A percentile compares a stretch with the other conserved stretches of the same genome.
Evolutionary conservation across 2,329 filamentous ascomycete genomes (phyloP).

Genomic region (Aureobasidium leucospermi): DNA sequence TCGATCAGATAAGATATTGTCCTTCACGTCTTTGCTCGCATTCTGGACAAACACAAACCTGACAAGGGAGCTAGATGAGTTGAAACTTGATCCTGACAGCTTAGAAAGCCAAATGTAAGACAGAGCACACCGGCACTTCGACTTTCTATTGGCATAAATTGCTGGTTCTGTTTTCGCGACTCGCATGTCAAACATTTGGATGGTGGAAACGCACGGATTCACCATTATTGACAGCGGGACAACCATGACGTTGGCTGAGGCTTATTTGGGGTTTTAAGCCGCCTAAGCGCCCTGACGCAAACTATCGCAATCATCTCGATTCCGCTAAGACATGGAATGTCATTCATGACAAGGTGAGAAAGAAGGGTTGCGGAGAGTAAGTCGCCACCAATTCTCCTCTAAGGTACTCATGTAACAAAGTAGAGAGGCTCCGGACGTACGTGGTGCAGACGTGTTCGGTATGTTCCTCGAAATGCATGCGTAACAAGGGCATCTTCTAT

Average conservation of each 20-base stretch:
- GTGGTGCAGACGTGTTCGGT: background rate
- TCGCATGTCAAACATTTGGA: background rate
- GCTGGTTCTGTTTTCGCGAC: background rate
- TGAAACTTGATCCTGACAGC: background rate
- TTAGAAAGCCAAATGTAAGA: background rate
- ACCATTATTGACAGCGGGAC: background rate
- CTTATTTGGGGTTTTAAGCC: background rate
- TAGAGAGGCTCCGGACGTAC: background rate
- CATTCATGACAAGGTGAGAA: background rate
- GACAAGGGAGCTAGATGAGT: background rate
- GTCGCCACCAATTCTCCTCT: background rate
- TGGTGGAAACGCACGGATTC: background rate
- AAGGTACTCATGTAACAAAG: background rate
- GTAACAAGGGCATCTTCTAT: background rate
- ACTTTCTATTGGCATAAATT: background rate
- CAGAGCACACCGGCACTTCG: background rate
- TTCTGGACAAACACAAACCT: background rate
- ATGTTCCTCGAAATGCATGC: background rate
- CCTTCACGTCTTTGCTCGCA: background rate
- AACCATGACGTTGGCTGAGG: background rate
- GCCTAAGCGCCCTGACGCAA: background rate
- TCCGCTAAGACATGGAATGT: background rate
- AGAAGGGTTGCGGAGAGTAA: background rate
- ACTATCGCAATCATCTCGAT: background rate
- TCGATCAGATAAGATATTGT: constrained; percentile 8